Evolutionary conservation across 2,329 filamentous ascomycete species (phyloP).

Genomic region (Fusarium foetens): DNA sequence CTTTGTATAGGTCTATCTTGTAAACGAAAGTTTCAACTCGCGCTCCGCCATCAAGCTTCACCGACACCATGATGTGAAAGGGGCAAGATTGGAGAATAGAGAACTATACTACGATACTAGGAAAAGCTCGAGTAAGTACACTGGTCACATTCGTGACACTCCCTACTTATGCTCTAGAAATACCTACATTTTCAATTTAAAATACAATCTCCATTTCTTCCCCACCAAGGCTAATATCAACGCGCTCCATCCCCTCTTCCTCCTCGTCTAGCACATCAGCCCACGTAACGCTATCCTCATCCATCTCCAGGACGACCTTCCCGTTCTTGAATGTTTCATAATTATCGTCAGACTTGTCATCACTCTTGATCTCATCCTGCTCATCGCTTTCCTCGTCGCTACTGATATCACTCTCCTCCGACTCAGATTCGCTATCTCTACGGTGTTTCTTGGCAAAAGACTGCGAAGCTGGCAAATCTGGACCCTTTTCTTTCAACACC

Average conservation of each 20-base stretch:
- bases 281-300: background rate
- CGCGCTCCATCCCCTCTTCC: background rate
- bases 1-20: accelerated
- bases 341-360: background rate
- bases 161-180: background rate
- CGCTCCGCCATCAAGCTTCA: background rate
- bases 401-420: background rate
- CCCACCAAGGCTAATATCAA: background rate
- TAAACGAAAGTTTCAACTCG: accelerated
- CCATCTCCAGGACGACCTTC: background rate
- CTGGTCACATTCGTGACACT: background rate
- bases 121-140: background rate
- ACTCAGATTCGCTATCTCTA: background rate
- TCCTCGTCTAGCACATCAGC: background rate
- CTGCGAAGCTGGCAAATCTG: background rate
- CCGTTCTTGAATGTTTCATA: background rate
- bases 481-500: background rate
- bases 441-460: background rate
- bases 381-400: background rate
- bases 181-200: accelerated
- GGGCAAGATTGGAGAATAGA: accelerated
- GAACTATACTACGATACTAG: background rate
- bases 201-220: background rate
- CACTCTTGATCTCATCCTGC: background rate
- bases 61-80: background rate